Evolutionary conservation across 768 basidiomycete species (phyloP).

Genomic region (Auricularia sp.): DNA sequence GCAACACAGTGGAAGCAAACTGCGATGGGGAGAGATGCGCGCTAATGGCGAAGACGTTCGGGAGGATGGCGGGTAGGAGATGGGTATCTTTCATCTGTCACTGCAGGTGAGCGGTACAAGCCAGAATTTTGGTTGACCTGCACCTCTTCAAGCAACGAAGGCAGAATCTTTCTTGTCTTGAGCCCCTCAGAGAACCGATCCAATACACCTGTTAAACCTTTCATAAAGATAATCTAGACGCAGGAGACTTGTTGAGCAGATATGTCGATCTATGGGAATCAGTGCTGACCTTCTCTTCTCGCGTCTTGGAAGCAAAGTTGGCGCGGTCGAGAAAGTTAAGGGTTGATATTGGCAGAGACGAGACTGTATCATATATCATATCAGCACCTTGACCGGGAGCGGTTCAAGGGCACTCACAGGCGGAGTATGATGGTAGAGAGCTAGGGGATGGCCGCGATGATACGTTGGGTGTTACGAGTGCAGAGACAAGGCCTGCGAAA

Average conservation of each 20-base stretch:
- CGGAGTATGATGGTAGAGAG: slow-evolving; percentile 66
- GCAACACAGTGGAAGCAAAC: slow-evolving; percentile 74
- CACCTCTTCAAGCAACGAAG: slow-evolving; percentile 89
- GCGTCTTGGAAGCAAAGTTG: slow-evolving; percentile 85
- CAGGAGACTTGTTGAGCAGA: background rate
- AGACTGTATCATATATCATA: slow-evolving; percentile 45
- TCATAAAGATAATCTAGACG: slow-evolving; percentile 71
- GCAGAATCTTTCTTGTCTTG: slow-evolving; percentile 78
- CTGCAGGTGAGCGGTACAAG: background rate
- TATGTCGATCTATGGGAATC: too few relatives aligned
- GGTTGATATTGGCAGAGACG: slow-evolving; percentile 89
- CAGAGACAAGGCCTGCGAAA: slow-evolving; percentile 58
- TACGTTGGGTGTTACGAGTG: slow-evolving; percentile 73
- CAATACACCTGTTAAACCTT: slow-evolving; percentile 72
- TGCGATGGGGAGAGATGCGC: slow-evolving; percentile 59
- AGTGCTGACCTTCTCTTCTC: slow-evolving; percentile 64
- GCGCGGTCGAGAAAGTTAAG: slow-evolving; percentile 93
- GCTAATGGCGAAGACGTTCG: slow-evolving; percentile 86
- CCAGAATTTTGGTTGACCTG: slow-evolving; percentile 5
- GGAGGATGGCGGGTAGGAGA: slow-evolving; percentile 88
- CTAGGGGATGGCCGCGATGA: slow-evolving; percentile 65
- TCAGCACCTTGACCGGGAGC: slow-evolving; percentile 20
- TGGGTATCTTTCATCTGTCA: slow-evolving; percentile 85
- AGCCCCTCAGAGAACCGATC: slow-evolving; percentile 82
- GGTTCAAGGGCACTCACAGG: background rate